Evolutionary conservation across 805 yeast genomes (phyloP), one percentile per base, ranked within the genome.

Genomic region (Candida ulmi): DNA sequence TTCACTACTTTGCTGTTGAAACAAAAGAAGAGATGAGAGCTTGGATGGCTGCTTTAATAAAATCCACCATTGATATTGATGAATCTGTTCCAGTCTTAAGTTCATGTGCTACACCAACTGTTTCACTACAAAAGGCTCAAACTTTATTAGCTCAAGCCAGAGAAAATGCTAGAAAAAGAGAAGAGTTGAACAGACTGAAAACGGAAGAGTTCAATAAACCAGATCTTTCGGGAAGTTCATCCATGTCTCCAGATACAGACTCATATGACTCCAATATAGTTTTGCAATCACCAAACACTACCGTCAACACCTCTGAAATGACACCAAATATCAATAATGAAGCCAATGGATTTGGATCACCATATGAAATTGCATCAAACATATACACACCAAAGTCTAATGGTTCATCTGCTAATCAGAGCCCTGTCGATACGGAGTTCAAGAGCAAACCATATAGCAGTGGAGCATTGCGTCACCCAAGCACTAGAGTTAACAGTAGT

Each of bases 1-100:
- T 88, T 8, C 99, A 93, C 55, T 93, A 83, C 61, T 93, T 93
- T 71, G 97, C 98, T 0, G 96, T 91, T 33, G 97, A 93, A 36
- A 74, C 87, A 0, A 76, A 72, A 41, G 95, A 88, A 36, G 98
- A 91, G 47, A 84, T 91, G 96, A 73, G 96, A 57, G 75, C 74
- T 2, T 93, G 99, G 99, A 80, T 90, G 79, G 84, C 88, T 38
- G 95, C 96, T 0, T 68, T 93, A 44, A 86, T 90, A 78, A 88
- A 90, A 44, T 95, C 98, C 0, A 93, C 98, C 0, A 95, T 93
- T 52, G 99, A 93, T 57, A 72, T 95, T 40, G 99, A 93, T 63
- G 97, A 93, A 41, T 63, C 85, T 2, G 87, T 85, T 12, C 97
- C 99, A 1, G 93, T 88, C 2, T 82, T 90, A 9, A 83, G 95